Evolutionary conservation across 352 stramenopile species (phyloP).

Genomic region (Pythium phragmiticola): DNA sequence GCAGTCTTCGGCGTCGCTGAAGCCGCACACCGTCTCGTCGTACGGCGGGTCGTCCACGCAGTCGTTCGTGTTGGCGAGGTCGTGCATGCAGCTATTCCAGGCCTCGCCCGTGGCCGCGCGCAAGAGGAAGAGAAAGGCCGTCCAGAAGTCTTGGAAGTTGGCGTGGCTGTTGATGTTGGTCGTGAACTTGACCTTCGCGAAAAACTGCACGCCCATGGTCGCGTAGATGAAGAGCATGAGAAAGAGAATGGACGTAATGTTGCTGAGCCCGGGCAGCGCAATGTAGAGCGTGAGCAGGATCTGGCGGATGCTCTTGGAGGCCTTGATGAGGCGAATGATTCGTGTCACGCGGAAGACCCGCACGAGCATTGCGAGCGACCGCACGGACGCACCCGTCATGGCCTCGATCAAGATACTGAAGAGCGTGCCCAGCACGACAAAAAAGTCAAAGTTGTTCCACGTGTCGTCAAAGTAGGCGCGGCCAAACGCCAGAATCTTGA

Average conservation of each 20-base stretch:
- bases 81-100: constrained; percentile 94
- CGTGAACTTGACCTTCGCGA: constrained; percentile 78
- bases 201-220: constrained; percentile 92
- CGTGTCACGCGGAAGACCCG: constrained; percentile 90
- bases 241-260: constrained; percentile 91
- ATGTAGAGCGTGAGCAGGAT: constrained; percentile 92
- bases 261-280: constrained; percentile 84
- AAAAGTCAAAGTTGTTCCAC: constrained; percentile 92
- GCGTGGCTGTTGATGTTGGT: constrained; percentile 81
- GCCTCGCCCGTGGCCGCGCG: constrained; percentile 91
- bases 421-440: constrained; percentile 68
- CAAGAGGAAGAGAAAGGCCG: constrained; percentile 88
- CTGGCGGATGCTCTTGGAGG: constrained; percentile 85
- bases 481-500: constrained; percentile 86
- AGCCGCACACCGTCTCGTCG: constrained; percentile 69
- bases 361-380: constrained; percentile 85
- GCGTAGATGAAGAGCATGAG: constrained; percentile 94
- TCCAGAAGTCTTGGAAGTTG: constrained; percentile 93
- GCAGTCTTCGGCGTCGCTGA: constrained; percentile 65
- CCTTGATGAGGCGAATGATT: constrained; percentile 80
- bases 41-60: constrained; percentile 71
- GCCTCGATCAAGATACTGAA: constrained; percentile 58
- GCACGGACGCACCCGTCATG: constrained; percentile 52
- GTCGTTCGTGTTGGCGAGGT: constrained; percentile 44
- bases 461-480: constrained; percentile 79